Conservation (phyloP, 2,329 filamentous ascomycete species). For the Delphinella strobiligena region DNA sequence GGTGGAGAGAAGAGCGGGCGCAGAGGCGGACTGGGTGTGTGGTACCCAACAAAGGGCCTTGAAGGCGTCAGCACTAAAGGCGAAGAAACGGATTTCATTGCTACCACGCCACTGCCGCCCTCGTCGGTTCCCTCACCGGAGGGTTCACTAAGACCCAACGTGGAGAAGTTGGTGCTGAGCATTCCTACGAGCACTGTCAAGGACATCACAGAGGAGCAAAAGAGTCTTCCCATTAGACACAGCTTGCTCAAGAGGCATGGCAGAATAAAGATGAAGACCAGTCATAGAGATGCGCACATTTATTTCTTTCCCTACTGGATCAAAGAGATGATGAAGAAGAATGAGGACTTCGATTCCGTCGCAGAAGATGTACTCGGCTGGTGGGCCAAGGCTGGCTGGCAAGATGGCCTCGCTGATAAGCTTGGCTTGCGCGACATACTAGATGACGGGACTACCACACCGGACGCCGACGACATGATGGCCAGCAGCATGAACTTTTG, state of each 20-base stretch:
- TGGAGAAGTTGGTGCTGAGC: conserved; percentile 72
- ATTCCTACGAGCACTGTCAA: conserved; percentile 84
- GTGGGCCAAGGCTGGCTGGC: conserved; percentile 94
- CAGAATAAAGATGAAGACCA: conserved; percentile 66
- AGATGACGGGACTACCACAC: conserved; percentile 24
- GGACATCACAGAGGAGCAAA: conserved; percentile 66
- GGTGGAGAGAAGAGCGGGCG: conserved; percentile 46
- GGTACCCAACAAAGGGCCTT: conserved; percentile 69
- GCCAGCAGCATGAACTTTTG: conserved; percentile 12
- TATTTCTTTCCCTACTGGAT: conserved; percentile 93
- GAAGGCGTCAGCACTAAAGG: conserved; percentile 64
- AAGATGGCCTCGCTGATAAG: conserved; percentile 66
- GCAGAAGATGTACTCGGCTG: conserved; percentile 86
- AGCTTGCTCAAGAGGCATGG: conserved; percentile 64
- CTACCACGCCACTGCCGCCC: conserved; percentile 54
- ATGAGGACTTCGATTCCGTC: conserved; percentile 75
- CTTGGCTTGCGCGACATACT: conserved; percentile 60
- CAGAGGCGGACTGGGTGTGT: conserved; percentile 76
- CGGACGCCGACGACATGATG: conserved; percentile 16
- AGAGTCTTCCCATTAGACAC: conserved; percentile 61
- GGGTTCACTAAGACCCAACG: conserved; percentile 52
- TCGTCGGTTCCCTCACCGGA: conserved; percentile 47
- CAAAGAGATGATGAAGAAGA: conserved; percentile 66
- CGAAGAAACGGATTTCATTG: conserved; percentile 88
- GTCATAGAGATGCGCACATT: conserved; percentile 81